Conservation (phyloP, 2,329 filamentous ascomycete genomes). For the Exophiala bonariae region DNA sequence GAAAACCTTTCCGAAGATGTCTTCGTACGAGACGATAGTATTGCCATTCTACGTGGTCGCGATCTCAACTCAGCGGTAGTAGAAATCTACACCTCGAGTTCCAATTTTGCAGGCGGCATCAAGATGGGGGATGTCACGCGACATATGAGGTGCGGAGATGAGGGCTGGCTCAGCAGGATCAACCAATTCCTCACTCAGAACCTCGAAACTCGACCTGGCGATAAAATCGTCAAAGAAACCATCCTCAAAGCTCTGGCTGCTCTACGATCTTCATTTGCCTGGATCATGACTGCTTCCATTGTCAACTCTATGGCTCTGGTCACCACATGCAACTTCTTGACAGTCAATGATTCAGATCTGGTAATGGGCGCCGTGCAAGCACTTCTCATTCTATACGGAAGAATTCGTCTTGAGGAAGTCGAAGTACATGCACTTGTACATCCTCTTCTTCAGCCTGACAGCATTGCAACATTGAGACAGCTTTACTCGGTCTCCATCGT, state of each 20-base stretch:
- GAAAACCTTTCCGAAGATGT: conserved; percentile 93
- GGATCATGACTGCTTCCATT: conserved; percentile 84
- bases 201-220: conserved; percentile 64
- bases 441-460: conserved; percentile 73
- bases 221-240: conserved; percentile 60
- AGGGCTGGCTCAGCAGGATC: conserved; percentile 84
- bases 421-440: conserved; percentile 77
- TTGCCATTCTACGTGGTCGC: conserved; percentile 78
- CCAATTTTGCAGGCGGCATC: conserved; percentile 72
- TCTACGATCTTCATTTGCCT: conserved; percentile 76
- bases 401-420: conserved; percentile 71
- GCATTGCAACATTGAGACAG: conserved; percentile 68
- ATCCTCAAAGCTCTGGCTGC: conserved; percentile 76
- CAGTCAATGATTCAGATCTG: conserved; percentile 67
- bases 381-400: conserved; percentile 77
- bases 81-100: conserved; percentile 84
- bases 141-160: conserved; percentile 71
- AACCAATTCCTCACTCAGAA: conserved; percentile 73
- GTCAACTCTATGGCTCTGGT: conserved; percentile 68
- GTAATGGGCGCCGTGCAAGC: conserved; percentile 80
- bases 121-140: conserved; percentile 67
- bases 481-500: conserved; percentile 80
- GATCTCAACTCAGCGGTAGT: conserved; percentile 86
- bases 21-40: conserved; percentile 85
- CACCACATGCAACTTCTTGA: conserved; percentile 70